A percentile compares a stretch with the other conserved stretches of the same genome.
Conservation (phyloP, 2,329 filamentous ascomycete species). For the Zalaria sp. region DNA sequence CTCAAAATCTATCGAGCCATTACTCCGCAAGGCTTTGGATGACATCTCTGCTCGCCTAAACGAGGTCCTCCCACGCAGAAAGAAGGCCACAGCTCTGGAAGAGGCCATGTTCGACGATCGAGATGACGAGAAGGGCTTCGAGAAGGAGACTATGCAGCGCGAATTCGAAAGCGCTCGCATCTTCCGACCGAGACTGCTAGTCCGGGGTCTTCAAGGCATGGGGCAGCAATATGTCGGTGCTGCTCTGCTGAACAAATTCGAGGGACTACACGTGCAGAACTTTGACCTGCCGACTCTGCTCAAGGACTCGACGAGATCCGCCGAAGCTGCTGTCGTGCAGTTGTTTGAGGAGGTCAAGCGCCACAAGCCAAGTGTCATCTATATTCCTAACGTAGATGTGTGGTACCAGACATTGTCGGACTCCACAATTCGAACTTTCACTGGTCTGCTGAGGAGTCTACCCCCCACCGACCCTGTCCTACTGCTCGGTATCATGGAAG, state of each 20-base stretch:
- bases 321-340: slow-evolving; percentile 79
- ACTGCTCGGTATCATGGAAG: slow-evolving; percentile 72
- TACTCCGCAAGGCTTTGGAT: slow-evolving; percentile 59
- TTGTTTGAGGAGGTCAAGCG: slow-evolving; percentile 85
- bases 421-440: slow-evolving; percentile 61
- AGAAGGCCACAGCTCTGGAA: slow-evolving; percentile 77
- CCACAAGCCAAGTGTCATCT: slow-evolving; percentile 92
- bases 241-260: slow-evolving; percentile 78
- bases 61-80: slow-evolving; percentile 67
- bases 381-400: slow-evolving; percentile 75
- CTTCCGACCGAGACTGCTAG: slow-evolving; percentile 75
- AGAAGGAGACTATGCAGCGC: slow-evolving; percentile 59
- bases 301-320: slow-evolving; percentile 64
- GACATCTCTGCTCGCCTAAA: slow-evolving; percentile 53
- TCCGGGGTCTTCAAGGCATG: slow-evolving; percentile 77
- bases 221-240: slow-evolving; percentile 81
- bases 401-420: slow-evolving; percentile 65
- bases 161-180: slow-evolving; percentile 72
- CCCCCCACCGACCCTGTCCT: slow-evolving; percentile 84
- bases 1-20: slow-evolving; percentile 64
- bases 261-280: slow-evolving; percentile 85
- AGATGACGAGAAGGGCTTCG: slow-evolving; percentile 71
- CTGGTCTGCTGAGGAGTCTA: slow-evolving; percentile 66
- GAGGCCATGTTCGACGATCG: slow-evolving; percentile 88
- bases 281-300: slow-evolving; percentile 83